Base-by-base conservation (phyloP, 352 stramenopile genomes). In the Phytophthora pini region DNA sequence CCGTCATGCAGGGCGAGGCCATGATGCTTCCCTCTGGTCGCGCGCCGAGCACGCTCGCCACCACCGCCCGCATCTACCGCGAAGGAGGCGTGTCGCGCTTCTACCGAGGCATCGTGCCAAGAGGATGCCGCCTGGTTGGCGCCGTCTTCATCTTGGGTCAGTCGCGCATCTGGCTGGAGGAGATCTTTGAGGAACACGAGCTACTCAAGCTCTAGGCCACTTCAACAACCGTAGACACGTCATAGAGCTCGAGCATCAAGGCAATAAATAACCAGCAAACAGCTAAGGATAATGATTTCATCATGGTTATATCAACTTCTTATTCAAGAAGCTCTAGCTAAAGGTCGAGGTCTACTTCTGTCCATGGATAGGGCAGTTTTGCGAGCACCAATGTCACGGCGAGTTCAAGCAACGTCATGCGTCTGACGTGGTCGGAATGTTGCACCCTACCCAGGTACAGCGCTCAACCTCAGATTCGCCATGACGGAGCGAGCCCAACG, bases 141-240 rank as follows among this genome's bases (percentile, higher is more conserved):
- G 87, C 87, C 11, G 87, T 95, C 11, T 93, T 95, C 55, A 94
- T 95, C 63, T 65, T 95, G 34, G 83, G 84, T 32, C 80, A 92
- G 57, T 77, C 85, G 46, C 85, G 86, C 45, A 82, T 89, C 52
- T 65, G 74, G 47, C 72, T 95, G 8, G 87, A 95, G 64, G 75
- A 89, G 56, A 29, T 84, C 41, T 91, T 93, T 59, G 81, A 90
- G 27, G 78, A 84, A 47, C 77, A 92, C 58, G 60, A 69, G 44
- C 41, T 93, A 27, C 72, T 93, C 31, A 75, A 78, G 57, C 44
- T 76, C 9, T 72, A 76, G 39, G 13, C 29, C 34, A 51, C 34
- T 32, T 27, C 38, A 38, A 26, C 46, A 17, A n/a, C 54, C 43
- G 48, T 69, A 44, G 54, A 57, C 24, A 66, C 48, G 34, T 38